Evolutionary conservation across 2,329 filamentous ascomycete species (phyloP), one percentile per base, ranked within the genome.

Genomic region (Epichloe baconii): DNA sequence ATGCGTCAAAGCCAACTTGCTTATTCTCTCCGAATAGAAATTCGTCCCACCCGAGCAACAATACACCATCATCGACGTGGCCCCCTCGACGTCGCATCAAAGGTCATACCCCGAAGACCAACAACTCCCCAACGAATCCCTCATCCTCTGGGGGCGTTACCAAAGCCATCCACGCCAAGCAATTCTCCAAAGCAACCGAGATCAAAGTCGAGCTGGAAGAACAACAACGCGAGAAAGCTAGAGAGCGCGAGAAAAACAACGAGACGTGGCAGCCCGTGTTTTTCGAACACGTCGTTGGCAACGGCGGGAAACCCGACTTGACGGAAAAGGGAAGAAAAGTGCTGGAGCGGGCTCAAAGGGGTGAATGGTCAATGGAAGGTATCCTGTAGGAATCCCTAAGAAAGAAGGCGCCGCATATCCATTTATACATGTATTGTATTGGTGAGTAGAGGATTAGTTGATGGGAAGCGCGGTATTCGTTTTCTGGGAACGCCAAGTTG

Each of bases 191-290:
- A 56, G 93, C 93, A 7, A 98, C 93, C 21, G 80, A 78, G 19
- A 72, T 93, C 55, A 98, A 98, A 72, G 81, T 88, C 54, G 88
- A 95, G 61, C 79, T 98, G 11, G 93, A 98, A 67, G 93, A 98
- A 66, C 76, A 77, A 43, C 93, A 98, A 70, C 78, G 93, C 35
- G 79, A 86, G 61, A 91, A 88, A 69, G 90, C 88, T 1, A 82
- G 88, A 23, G 82, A 91, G 63, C 77, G 93, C 43, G 85, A 91
- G 63, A 76, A 76, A 44, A 77, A 76, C 14, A 79, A 82, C 12
- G 76, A 79, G 53, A 77, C 80, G 36, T 98, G 87, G 82, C 75
- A 83, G 57, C 93, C 93, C n/a, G 76, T 88, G 43, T 98, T 95
- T 70, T 98, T 98, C 68, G 82, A 72, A 58, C 75, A 79, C 61